Evolutionary conservation across 352 stramenopile genomes (phyloP).

Genomic region (Thalassiosira hispida): DNA sequence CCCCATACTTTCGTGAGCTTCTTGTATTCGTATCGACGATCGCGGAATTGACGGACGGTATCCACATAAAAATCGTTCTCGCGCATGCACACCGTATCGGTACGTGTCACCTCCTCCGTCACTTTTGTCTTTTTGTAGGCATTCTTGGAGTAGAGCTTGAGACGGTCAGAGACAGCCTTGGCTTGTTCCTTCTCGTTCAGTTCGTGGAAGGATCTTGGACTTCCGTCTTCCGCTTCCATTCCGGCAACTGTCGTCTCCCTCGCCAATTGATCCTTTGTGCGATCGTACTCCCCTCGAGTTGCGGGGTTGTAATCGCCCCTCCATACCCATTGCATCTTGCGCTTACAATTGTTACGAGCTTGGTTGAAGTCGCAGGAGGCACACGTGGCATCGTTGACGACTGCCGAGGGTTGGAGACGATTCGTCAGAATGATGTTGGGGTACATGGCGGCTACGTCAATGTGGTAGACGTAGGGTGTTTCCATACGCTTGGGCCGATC

Average conservation of each 20-base stretch:
- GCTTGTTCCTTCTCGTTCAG: slow-evolving; percentile 72
- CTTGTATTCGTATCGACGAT: slow-evolving; percentile 99
- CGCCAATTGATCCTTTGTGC: slow-evolving; percentile 94
- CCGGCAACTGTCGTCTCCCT: slow-evolving; percentile 91
- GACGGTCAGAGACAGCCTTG: slow-evolving; percentile 62
- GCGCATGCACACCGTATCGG: slow-evolving; percentile 97
- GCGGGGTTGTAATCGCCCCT: slow-evolving; percentile 95
- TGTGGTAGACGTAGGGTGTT: slow-evolving; percentile 97
- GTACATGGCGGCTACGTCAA: slow-evolving; percentile 99
- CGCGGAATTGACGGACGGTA: slow-evolving; percentile 98
- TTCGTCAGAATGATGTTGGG: slow-evolving; percentile 99
- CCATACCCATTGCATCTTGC: slow-evolving; percentile 98
- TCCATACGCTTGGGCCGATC: slow-evolving; percentile 91
- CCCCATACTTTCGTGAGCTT: slow-evolving; percentile 93
- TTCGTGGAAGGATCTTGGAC: slow-evolving; percentile 66
- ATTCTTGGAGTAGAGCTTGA: slow-evolving; percentile 94
- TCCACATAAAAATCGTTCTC: slow-evolving; percentile 99
- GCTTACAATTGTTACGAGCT: slow-evolving; percentile 93
- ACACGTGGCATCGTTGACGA: slow-evolving; percentile 95
- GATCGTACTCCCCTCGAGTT: slow-evolving; percentile 93
- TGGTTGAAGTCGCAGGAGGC: slow-evolving; percentile 92
- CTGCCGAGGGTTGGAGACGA: slow-evolving; percentile 95
- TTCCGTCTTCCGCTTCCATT: slow-evolving; percentile 79
- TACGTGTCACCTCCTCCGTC: slow-evolving; percentile 92
- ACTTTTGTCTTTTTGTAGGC: slow-evolving; percentile 97